Evolutionary conservation across 345 rosid species (phyloP), one percentile per base, ranked within the genome.

Genomic region (Crucihimalaya himalaica): DNA sequence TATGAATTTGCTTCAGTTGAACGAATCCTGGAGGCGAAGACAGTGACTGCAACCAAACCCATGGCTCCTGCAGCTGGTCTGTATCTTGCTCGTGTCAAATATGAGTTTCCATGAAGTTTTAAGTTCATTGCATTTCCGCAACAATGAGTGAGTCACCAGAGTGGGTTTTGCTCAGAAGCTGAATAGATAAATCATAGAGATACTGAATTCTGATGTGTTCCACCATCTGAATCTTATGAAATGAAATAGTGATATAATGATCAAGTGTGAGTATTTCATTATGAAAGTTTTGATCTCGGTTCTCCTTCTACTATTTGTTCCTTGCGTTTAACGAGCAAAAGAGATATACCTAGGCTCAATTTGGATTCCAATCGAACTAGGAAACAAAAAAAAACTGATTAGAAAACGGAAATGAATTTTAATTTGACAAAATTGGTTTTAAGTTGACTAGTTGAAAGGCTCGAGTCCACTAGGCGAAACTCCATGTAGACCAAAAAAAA

Each of bases 41-140:
- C 86, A 6, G 90, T 89, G 74, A 58, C 77, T 51, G 90, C 88
- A 50, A 77, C 95, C 63, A 87, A 86, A 78, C 93, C 93, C 15
- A 88, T 94, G 98, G 96, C 97, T 46, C 97, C 97, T 18, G 96
- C 92, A 4, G 70, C 80, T 56, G 96, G 97, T 72, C 88, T 93
- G 52, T 91, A 91, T 78, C 96, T 91, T 18, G 97, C 85, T 32
- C 86, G 77, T 43, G 98, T 93, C 70, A 91, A 84, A 74, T 90
- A 88, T 71, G 93, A 93, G 61, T 78, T 88, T 32, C 85, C 88
- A 23, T 80, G 66, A 74, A 31, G 63, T 50, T 58, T 21, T 16
- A 28, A 54, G 31, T 28, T 28, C 71, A 60, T 9, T 39, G 21
- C 55, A 54, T 53, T 43, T 54, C 20, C 1, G n/a, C 46, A 29